Evolutionary conservation across 768 basidiomycete genomes (phyloP).

Genomic region (Phylloporus sp.): DNA sequence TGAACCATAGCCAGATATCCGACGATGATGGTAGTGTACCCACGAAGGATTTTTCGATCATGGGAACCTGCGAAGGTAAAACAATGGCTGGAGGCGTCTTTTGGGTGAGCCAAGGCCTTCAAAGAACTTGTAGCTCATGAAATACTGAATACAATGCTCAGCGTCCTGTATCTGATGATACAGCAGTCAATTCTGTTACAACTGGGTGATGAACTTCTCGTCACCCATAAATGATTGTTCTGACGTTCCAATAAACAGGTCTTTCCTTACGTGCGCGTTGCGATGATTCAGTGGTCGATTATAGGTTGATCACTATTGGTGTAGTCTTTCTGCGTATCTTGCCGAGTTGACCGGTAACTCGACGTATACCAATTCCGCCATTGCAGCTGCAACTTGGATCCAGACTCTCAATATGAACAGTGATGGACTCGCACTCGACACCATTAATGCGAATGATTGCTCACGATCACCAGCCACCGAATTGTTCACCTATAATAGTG

Average conservation of each 20-base stretch:
- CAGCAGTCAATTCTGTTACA: slow-evolving; percentile 46
- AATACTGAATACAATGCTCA: slow-evolving; percentile 10
- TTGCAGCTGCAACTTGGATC: slow-evolving; percentile 47
- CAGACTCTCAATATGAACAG: slow-evolving; percentile 42
- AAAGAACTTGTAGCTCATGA: no score
- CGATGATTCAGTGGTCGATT: neutral
- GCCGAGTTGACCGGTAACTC: slow-evolving; percentile 42
- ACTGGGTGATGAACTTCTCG: slow-evolving; percentile 37
- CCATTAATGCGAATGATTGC: slow-evolving; percentile 45
- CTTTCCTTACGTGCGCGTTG: slow-evolving; percentile 37
- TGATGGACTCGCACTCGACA: slow-evolving; percentile 43
- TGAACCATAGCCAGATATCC: slow-evolving; percentile 31
- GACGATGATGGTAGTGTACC: slow-evolving; percentile 35
- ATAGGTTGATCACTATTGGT: neutral
- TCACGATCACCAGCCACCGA: slow-evolving; percentile 41
- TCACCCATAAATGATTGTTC: neutral
- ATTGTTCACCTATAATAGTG: slow-evolving; percentile 54
- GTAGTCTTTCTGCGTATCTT: slow-evolving; percentile 47
- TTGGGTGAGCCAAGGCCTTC: slow-evolving; percentile 36
- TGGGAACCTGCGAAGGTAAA: slow-evolving; percentile 42
- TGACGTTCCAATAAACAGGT: slow-evolving; percentile 20
- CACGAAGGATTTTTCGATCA: slow-evolving; percentile 39
- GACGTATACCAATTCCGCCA: slow-evolving; percentile 46
- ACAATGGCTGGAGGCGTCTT: slow-evolving; percentile 56
- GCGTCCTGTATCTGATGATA: slow-evolving; percentile 43